phyloP scores from a whole-genome alignment of 2,329 filamentous ascomycete species.

The Xylaria sp. region DNA sequence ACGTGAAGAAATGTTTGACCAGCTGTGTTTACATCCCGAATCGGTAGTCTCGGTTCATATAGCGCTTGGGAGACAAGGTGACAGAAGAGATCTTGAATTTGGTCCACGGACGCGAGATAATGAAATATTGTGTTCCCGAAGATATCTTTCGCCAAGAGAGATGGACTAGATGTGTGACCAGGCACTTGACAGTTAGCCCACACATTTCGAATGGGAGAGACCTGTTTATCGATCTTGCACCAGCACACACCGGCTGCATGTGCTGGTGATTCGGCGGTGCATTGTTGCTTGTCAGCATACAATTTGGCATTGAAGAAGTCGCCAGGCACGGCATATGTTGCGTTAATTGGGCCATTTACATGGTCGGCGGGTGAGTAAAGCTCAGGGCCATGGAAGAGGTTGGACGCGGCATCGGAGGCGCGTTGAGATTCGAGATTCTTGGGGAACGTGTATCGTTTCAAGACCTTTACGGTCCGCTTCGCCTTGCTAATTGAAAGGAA shows the following conservation, averaged over 20 bases:
- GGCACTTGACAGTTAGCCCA: slow-evolving; percentile 46
- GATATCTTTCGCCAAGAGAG: slow-evolving; percentile 55
- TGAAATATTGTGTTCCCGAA: slow-evolving; percentile 67
- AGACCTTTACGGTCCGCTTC: slow-evolving; percentile 41
- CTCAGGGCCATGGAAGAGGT: slow-evolving; percentile 16
- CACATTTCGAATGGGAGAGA: slow-evolving; percentile 25
- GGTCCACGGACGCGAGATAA: slow-evolving; percentile 39
- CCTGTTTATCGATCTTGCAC: slow-evolving; percentile 49
- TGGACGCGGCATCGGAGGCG: slow-evolving; percentile 26
- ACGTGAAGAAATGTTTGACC: slow-evolving; percentile 50
- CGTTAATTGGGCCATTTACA: slow-evolving; percentile 45
- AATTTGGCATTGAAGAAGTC: slow-evolving; percentile 58
- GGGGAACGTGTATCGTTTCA: slow-evolving; percentile 49
- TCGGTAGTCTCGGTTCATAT: slow-evolving; percentile 40
- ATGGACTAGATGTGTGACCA: slow-evolving; percentile 43
- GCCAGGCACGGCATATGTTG: slow-evolving; percentile 57
- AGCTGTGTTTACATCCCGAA: slow-evolving; percentile 47
- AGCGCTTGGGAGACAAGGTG: slow-evolving; percentile 39
- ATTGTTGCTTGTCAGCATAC: slow-evolving; percentile 21
- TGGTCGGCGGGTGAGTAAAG: slow-evolving; percentile 8
- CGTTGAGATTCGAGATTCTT: slow-evolving; percentile 41
- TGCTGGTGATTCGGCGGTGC: slow-evolving; percentile 45
- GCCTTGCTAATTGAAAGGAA: slow-evolving; percentile 38
- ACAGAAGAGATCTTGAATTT: slow-evolving; percentile 39
- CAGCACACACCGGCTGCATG: slow-evolving; percentile 47